Conservation (phyloP, 1,284 basidiomycete genomes). For the Sanguinoderma infundibulare region DNA sequence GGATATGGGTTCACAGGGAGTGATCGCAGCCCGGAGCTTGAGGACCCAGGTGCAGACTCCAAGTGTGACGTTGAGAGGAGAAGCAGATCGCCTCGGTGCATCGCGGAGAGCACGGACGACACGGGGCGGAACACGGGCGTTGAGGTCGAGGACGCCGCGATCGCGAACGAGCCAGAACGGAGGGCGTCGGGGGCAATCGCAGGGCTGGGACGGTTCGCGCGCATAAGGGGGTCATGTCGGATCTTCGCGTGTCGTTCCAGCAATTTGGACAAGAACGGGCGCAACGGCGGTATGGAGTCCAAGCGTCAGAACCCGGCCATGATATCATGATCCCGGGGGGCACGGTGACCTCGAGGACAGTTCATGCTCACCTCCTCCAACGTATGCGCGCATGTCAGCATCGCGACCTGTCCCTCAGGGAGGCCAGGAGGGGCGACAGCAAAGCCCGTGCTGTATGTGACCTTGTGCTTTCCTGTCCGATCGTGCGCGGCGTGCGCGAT, state of each 20-base stretch:
- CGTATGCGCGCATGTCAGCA: conserved; percentile 73
- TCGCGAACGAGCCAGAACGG: conserved; percentile 50
- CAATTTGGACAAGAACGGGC: not conserved
- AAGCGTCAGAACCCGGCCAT: conserved; percentile 1
- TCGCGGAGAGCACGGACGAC: conserved; percentile 53
- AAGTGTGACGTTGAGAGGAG: conserved; percentile 43
- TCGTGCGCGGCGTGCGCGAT: conserved; percentile 62
- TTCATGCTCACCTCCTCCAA: conserved; percentile 56
- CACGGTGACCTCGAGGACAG: not conserved
- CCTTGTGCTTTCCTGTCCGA: conserved; percentile 44
- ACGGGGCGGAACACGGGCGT: conserved; percentile 47
- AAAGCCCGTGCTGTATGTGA: conserved; percentile 69
- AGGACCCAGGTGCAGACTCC: not conserved
- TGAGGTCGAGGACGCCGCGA: conserved; percentile 30
- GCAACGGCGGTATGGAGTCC: not conserved
- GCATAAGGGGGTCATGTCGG: conserved; percentile 36
- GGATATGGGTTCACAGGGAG: conserved; percentile 77
- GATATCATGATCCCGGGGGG: not conserved
- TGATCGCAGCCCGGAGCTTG: conserved; percentile 38
- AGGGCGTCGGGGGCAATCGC: conserved; percentile 22
- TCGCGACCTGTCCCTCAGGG: conserved; percentile 40
- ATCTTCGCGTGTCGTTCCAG: conserved; percentile 40
- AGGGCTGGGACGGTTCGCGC: conserved; percentile 21
- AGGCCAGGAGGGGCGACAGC: conserved; percentile 44
- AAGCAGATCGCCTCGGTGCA: conserved; percentile 66